These are phyloP conservation scores for Fusarium sp. DNA, from an alignment of 2,329 filamentous ascomycete species.

Conservation along the genomic window DNA sequence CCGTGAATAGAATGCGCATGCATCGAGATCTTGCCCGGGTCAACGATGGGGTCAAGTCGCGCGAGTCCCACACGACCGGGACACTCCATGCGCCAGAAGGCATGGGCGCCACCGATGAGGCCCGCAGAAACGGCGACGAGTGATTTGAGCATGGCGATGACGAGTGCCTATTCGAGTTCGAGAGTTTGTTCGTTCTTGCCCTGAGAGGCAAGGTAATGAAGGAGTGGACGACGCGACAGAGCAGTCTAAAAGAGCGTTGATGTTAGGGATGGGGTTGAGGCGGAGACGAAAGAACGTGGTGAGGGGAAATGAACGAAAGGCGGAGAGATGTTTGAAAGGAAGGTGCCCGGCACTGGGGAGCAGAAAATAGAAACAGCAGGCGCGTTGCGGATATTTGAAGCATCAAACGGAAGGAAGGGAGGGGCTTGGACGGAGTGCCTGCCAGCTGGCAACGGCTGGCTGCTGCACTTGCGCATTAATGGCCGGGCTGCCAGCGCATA, in stretches of 20 bases:
- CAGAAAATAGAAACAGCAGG: slow-evolving; percentile 11
- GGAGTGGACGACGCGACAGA: slow-evolving; percentile 51
- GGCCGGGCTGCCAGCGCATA: slow-evolving; percentile 27
- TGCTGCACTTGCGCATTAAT: slow-evolving; percentile 16
- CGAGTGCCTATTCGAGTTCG: slow-evolving; percentile 42
- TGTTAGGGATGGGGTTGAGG: slow-evolving; percentile 25
- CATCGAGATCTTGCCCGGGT: slow-evolving; percentile 66
- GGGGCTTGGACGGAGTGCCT: slow-evolving; percentile 2
- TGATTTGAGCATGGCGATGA: slow-evolving; percentile 50
- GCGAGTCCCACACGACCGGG: slow-evolving; percentile 76
- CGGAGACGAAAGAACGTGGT: background rate
- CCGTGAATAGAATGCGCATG: slow-evolving; percentile 85
- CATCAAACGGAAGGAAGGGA: slow-evolving; percentile 23
- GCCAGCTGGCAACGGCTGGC: slow-evolving; percentile 23
- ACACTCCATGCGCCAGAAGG: slow-evolving; percentile 94
- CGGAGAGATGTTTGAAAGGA: background rate
- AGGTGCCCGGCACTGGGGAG: slow-evolving; percentile 3
- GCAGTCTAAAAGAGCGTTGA: slow-evolving; percentile 46
- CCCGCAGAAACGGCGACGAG: slow-evolving; percentile 48
- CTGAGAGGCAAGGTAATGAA: slow-evolving; percentile 34
- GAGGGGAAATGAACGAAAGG: background rate
- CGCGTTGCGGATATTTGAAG: slow-evolving; percentile 15
- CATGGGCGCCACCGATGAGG: slow-evolving; percentile 60
- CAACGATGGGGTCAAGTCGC: slow-evolving; percentile 82
- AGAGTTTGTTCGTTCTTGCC: slow-evolving; percentile 19